Evolutionary conservation across 2,329 filamentous ascomycete species (phyloP).

Genomic region (Aspergillus sclerotialis): DNA sequence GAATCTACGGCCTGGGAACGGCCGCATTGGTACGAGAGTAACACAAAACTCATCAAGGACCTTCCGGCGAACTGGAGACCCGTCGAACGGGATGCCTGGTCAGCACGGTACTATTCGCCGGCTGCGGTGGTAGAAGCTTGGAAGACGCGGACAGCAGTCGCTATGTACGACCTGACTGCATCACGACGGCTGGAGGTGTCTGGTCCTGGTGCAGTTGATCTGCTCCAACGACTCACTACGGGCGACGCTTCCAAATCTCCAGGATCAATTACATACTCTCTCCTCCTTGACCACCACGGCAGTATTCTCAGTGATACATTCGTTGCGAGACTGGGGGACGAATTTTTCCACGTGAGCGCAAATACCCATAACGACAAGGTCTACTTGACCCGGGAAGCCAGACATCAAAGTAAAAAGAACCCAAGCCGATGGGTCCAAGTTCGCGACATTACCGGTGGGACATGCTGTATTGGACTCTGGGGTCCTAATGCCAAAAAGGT

Average conservation of each 20-base stretch:
- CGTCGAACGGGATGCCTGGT: constrained; percentile 53
- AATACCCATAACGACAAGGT: constrained; percentile 50
- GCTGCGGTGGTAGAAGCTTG: constrained; percentile 56
- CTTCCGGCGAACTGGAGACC: constrained; percentile 51
- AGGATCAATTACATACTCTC: constrained; percentile 49
- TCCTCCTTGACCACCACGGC: constrained; percentile 49
- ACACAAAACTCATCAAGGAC: constrained; percentile 44
- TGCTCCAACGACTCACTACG: constrained; percentile 46
- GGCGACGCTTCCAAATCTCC: constrained; percentile 35
- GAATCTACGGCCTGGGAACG: constrained; percentile 56
- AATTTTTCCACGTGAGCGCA: constrained; percentile 46
- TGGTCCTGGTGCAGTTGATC: constrained; percentile 49
- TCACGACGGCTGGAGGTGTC: constrained; percentile 52
- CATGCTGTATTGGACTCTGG: constrained; percentile 58
- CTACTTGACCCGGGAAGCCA: constrained; percentile 50
- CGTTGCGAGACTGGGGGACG: constrained; percentile 45
- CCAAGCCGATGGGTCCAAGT: constrained; percentile 45
- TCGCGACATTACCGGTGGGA: constrained; percentile 53
- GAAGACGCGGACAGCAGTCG: constrained; percentile 57
- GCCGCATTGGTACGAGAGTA: constrained; percentile 56
- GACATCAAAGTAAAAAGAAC: constrained; percentile 35
- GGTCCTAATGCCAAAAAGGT: constrained; percentile 51
- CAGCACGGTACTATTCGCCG: constrained; percentile 50
- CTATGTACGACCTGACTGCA: constrained; percentile 58
- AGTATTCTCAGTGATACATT: constrained; percentile 53